Base-by-base conservation (phyloP, 2,329 filamentous ascomycete species). In the Curvularia eragrostidis region DNA sequence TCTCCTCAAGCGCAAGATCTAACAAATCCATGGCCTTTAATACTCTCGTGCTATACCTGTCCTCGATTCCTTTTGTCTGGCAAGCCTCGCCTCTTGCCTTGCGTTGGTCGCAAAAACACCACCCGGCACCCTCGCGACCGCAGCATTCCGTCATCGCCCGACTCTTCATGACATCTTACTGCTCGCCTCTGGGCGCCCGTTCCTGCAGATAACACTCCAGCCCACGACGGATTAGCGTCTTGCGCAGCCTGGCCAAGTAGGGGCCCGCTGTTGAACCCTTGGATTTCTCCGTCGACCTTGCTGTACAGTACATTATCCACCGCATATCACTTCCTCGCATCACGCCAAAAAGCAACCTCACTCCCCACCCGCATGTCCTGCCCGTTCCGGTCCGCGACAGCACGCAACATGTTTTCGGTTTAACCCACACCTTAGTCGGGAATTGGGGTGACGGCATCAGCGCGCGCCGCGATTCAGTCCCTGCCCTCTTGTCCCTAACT, bases 381-480 rank as follows among this genome's bases (percentile, higher is more conserved):
- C 44, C 59, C 47, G 48, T 48, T 28, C 51, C 48, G 32, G 48
- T 52, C 50, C 49, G 56, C 32, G 44, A 55, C 53, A 53, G 61
- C 61, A 65, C 61, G 48, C 36, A 41, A 52, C 42, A 52, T 60
- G 56, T 54, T 49, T 51, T 49, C 56, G 61, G 58, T 52, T 47
- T 55, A 55, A 53, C 44, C 52, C 49, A 36, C 18, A 38, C 38
- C 58, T 42, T 36, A 65, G 59, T 56, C 54, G 52, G 50, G 21
- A 44, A 30, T 38, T 54, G 48, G 49, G 19, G 54, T 55, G 48
- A 47, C 53, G 56, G 47, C 58, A 57, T 54, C 53, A 24, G 36
- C 54, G 23, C 36, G 46, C 56, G 36, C 51, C 68, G 58, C 70
- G 66, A 73, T 61, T 73, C 70, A 71, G 62, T 59, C 50, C 41